Evolutionary conservation across 2,329 filamentous ascomycete genomes (phyloP), one percentile per base, ranked within the genome.

Genomic region (Samsoniella hepiali): DNA sequence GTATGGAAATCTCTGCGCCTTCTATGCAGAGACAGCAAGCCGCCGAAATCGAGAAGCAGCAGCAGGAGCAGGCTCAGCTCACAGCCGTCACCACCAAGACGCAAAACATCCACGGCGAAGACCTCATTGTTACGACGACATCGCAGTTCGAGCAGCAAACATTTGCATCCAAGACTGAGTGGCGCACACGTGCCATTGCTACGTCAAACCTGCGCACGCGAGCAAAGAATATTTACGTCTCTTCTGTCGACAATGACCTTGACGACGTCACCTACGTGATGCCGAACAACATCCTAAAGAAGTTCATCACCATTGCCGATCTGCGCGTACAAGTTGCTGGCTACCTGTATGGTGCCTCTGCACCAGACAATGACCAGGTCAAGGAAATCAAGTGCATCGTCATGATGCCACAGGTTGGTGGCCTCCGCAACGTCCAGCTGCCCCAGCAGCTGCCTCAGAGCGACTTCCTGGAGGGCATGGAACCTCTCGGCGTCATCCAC

Each of bases 1-100:
- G 95, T 84, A 99, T 99, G 96, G 96, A 99, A 75, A 99, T 99
- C 64, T 97, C 92, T 65, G 96, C 95, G 34, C 95, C 95, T 31
- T 98, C 94, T 1, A 90, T 99, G 88, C 95, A 99, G 79, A 89
- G 96, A 73, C 96, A 99, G 77, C 95, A 98, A 77, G 95, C 95
- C 22, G 94, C 95, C 65, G 95, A 99, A 77, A 97, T 99, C 69
- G 96, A 99, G 81, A 97, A 97, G 83, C 95, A 98, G 77, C 93
- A 98, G 75, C 89, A 97, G 74, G 95, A 99, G 74, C 93, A 97
- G 77, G 90, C 93, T 73, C 95, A 99, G 74, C 84, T 99, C 70
- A 99, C 95, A 36, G 95, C 95, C 15, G 94, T 97, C 27, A 98
- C 95, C 0, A 99, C 96, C 58, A 97, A 97, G 84, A 99, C 95